These are phyloP conservation scores for Podochytrium sp. DNA, from an alignment of 192 early-diverging fungal genomes.

Conservation along the genomic window DNA sequence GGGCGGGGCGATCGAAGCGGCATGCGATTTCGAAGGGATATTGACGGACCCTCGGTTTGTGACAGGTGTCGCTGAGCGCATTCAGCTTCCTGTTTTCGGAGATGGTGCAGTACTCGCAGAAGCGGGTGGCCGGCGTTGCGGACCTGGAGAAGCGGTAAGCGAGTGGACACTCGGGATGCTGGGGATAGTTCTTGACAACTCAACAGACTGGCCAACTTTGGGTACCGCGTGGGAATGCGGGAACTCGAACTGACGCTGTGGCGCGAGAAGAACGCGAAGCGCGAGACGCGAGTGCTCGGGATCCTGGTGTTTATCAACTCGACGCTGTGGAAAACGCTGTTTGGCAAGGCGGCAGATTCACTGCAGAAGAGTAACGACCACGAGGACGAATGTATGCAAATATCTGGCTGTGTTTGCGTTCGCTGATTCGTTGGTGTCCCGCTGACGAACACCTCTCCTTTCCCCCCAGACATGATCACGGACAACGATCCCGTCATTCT, in stretches of 20 bases:
- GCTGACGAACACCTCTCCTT: not conserved
- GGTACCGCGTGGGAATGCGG: constrained; percentile 91
- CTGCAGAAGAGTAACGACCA: constrained; percentile 94
- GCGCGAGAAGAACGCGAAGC: constrained; percentile 85
- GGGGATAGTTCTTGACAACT: not conserved
- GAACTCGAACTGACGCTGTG: constrained; percentile 86
- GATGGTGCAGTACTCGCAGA: constrained; percentile 96
- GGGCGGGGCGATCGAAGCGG: not conserved
- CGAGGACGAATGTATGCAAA: constrained; percentile 91
- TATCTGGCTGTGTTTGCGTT: not conserved
- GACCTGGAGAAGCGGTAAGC: constrained; percentile 91
- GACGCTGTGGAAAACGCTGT: constrained; percentile 91
- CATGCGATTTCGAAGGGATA: not conserved
- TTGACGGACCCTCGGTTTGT: no score
- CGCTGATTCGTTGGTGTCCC: not conserved
- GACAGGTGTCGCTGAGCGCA: constrained; percentile 78
- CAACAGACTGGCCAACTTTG: constrained; percentile 82
- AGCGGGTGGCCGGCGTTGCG: constrained; percentile 90
- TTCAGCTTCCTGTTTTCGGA: constrained; percentile 93
- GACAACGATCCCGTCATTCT: constrained; percentile 93
- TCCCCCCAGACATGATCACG: constrained; percentile 90
- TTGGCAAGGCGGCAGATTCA: constrained; percentile 95
- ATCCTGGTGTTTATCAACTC: constrained; percentile 94
- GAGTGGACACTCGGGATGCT: not conserved
- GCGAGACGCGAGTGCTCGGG: constrained; percentile 87